phyloP scores from a whole-genome alignment of 345 rosid species.

The Sonneratia alba region DNA sequence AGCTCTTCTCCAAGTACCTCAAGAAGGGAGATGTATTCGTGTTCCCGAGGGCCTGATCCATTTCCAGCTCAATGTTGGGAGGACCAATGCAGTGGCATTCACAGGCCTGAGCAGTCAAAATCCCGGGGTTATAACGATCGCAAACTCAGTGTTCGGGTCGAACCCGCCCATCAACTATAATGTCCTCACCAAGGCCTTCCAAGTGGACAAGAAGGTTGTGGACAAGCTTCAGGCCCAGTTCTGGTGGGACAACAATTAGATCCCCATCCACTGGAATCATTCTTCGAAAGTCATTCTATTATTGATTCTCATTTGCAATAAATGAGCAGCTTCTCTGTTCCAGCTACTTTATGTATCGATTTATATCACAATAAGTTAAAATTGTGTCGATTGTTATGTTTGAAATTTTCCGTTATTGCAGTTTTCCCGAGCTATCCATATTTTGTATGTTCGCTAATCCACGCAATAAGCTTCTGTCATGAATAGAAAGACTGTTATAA shows the following conservation, averaged over 20 bases:
- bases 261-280: not conserved
- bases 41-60: conserved; percentile 30
- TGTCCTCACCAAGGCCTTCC: conserved; percentile 30
- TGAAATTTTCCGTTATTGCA: no score
- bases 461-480: no score
- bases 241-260: conserved; percentile 10
- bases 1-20: no score
- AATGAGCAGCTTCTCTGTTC: no score
- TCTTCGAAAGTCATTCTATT: no score
- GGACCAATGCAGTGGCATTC: conserved; percentile 24
- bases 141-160: conserved; percentile 17
- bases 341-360: no score
- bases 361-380: no score
- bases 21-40: conserved; percentile 27
- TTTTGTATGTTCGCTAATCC: no score
- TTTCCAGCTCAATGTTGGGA: conserved; percentile 24
- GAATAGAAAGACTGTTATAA: no score
- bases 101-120: conserved; percentile 20
- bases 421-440: no score
- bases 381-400: no score
- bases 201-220: conserved; percentile 18
- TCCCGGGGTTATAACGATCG: conserved; percentile 21
- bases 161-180: conserved; percentile 16
- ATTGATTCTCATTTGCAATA: no score
- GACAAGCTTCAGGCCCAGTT: conserved; percentile 24